Conservation (phyloP, 2,329 filamentous ascomycete species). For the Leptographium radiaticola region DNA sequence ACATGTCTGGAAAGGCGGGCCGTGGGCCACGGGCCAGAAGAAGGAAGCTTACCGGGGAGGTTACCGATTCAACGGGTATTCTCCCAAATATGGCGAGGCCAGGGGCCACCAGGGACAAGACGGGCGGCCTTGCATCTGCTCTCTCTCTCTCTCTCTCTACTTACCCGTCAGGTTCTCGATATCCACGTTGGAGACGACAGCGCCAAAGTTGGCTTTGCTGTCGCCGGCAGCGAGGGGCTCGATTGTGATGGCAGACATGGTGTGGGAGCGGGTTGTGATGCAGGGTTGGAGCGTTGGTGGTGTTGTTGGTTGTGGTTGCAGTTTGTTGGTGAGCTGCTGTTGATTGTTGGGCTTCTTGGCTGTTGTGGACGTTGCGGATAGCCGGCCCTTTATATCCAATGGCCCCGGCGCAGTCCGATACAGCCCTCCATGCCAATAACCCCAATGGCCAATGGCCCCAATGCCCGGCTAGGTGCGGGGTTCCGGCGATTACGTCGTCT, state of each 20-base stretch:
- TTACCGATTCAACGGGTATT: constrained; percentile 16
- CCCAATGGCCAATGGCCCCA: no score
- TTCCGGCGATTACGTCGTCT: no score
- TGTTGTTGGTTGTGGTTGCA: not conserved
- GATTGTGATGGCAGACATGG: constrained; percentile 12
- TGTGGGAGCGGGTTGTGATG: not conserved
- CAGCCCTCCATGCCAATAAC: no score
- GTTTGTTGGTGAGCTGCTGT: not conserved
- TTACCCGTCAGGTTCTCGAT: constrained; percentile 50
- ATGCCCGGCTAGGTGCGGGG: no score
- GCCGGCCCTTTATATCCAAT: no score
- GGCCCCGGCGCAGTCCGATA: no score
- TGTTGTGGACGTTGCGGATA: no score
- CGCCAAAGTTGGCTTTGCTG: constrained; percentile 42
- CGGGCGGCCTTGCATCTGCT: not conserved
- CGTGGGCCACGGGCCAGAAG: not conserved
- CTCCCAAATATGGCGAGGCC: constrained; percentile 8
- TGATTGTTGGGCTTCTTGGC: not conserved
- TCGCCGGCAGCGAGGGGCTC: constrained; percentile 6
- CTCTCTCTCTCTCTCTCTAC: constrained; percentile 11
- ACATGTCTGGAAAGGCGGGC: not conserved
- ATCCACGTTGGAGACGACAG: constrained; percentile 41
- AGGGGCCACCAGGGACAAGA: not conserved
- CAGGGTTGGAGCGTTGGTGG: not conserved
- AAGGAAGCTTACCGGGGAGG: constrained; percentile 13